These are phyloP conservation scores for Populus euphratica DNA, from an alignment of 345 rosid species.

Conservation along the genomic window DNA sequence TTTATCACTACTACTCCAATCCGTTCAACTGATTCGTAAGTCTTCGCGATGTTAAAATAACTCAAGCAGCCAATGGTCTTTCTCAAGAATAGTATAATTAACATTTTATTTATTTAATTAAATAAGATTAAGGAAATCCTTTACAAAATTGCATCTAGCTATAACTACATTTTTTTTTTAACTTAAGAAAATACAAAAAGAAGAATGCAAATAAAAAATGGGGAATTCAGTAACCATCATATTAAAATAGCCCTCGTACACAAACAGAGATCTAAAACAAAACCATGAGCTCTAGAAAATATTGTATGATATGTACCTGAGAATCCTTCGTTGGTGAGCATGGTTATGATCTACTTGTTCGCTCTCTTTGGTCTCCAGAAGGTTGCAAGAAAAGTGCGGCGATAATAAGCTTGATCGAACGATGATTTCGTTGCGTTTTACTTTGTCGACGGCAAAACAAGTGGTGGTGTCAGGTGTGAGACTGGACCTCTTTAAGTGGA, in stretches of 20 bases:
- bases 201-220: too few relatives aligned
- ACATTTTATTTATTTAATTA: too few relatives aligned
- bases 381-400: background rate
- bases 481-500: background rate
- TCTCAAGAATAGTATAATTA: background rate
- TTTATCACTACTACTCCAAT: too few relatives aligned
- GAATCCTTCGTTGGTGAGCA: conserved; percentile 27
- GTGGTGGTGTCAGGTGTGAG: background rate
- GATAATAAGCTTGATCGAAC: background rate
- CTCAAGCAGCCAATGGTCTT: background rate
- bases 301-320: conserved; percentile 9
- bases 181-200: too few relatives aligned
- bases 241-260: background rate
- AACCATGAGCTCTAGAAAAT: background rate
- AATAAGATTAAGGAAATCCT: background rate
- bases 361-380: background rate
- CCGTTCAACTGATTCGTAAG: too few relatives aligned
- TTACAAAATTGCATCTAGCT: too few relatives aligned
- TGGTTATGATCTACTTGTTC: background rate
- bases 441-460: background rate
- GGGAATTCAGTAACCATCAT: too few relatives aligned
- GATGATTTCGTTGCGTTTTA: background rate
- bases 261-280: background rate
- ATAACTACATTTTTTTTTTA: too few relatives aligned
- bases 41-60: too few relatives aligned